Evolutionary conservation across 768 basidiomycete species (phyloP).

Genomic region (Boletus reticulatus): DNA sequence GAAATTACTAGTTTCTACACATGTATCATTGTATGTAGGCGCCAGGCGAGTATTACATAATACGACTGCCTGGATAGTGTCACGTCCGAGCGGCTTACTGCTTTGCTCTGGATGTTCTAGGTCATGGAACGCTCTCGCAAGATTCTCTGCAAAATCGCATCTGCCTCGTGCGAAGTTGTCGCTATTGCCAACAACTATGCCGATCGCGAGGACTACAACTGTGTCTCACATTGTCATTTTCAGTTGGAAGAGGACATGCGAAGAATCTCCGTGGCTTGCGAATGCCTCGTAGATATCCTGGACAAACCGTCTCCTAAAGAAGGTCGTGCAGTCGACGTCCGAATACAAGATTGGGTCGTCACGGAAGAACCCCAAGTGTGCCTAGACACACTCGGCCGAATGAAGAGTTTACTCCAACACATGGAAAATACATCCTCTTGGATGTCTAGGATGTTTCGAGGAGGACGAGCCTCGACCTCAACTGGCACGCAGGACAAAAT

Average conservation of each 20-base stretch:
- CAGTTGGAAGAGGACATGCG: constrained; percentile 5
- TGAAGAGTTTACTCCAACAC: not conserved
- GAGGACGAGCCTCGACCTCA: not conserved
- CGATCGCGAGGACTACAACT: not conserved
- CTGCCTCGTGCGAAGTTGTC: not conserved
- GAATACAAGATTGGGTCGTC: constrained; percentile 2
- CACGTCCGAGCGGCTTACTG: no score
- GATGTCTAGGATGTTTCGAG: not conserved
- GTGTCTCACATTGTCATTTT: not conserved
- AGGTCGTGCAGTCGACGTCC: not conserved
- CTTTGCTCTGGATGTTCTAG: no score
- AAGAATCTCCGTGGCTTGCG: constrained; percentile 5
- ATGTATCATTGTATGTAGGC: no score
- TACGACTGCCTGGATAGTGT: no score
- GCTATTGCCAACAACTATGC: not conserved
- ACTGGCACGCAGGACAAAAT: not conserved
- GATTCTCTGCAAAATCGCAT: not conserved
- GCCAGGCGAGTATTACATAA: no score
- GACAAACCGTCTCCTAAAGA: not conserved
- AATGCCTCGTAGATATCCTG: not conserved
- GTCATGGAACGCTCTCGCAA: constrained; percentile 7
- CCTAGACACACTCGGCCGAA: not conserved
- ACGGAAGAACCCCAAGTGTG: not conserved
- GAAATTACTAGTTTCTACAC: constrained; percentile 1
- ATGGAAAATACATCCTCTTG: not conserved